A percentile compares a stretch with the other conserved stretches of the same genome.
Evolutionary conservation across 768 basidiomycete genomes (phyloP).

Genomic region (Rhizopogon vulgaris): DNA sequence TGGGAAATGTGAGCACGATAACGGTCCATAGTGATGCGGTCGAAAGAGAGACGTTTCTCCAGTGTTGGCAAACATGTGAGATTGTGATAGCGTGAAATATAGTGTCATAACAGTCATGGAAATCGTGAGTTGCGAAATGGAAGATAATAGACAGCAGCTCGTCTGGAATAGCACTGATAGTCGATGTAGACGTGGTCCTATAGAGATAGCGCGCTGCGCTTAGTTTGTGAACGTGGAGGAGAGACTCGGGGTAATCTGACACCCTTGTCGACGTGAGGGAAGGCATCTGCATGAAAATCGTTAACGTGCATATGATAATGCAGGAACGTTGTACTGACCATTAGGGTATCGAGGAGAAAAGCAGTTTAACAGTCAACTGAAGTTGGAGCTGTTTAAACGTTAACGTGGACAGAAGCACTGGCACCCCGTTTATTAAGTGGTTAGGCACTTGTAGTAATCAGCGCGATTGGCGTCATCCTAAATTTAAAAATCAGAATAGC

Average conservation of each 20-base stretch:
- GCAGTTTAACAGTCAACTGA: neutral
- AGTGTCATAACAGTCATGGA: constrained; percentile 19
- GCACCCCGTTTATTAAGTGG: neutral
- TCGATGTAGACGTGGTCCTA: neutral
- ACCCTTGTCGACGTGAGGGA: neutral
- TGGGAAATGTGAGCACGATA: constrained; percentile 41
- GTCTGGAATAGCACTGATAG: constrained; percentile 22
- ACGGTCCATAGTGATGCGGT: constrained; percentile 45
- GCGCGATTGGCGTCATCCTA: neutral
- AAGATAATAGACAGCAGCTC: constrained; percentile 35
- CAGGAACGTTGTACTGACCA: neutral
- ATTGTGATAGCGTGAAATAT: constrained; percentile 27
- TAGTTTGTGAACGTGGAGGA: neutral
- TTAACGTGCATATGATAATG: neutral
- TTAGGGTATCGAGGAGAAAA: neutral
- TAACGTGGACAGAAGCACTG: neutral
- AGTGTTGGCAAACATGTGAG: constrained; percentile 45
- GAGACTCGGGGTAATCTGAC: neutral
- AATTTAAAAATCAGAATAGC: constrained; percentile 2
- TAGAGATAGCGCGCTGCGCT: neutral
- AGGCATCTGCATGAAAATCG: neutral
- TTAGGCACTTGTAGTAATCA: constrained; percentile 1
- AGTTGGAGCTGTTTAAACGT: neutral
- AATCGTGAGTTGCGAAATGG: constrained; percentile 20
- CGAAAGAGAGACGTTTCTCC: constrained; percentile 42